Evolutionary conservation across 2,329 filamentous ascomycete species (phyloP).

Genomic region (Chaetomiaceae sp.): DNA sequence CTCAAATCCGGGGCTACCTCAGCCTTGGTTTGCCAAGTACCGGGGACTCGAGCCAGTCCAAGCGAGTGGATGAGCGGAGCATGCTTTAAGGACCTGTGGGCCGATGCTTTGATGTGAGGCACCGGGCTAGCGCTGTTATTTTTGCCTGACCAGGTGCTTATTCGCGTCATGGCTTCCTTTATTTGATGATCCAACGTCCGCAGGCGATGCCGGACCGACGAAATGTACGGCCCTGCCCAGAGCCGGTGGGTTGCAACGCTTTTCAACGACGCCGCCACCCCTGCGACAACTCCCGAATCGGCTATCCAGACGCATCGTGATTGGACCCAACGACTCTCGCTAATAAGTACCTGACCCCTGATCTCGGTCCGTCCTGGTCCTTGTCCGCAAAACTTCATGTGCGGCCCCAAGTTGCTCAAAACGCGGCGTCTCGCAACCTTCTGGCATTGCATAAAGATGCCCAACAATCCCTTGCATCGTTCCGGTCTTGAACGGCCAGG

Average conservation of each 20-base stretch:
- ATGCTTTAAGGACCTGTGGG: too few species aligned
- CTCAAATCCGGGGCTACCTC: not conserved
- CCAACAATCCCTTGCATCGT: not conserved
- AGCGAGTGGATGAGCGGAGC: too few species aligned
- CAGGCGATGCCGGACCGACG: not conserved
- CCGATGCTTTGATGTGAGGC: too few species aligned
- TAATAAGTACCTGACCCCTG: not conserved
- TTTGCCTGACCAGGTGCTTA: too few species aligned
- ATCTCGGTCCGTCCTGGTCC: not conserved
- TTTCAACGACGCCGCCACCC: not conserved
- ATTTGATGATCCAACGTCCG: not conserved
- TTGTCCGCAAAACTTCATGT: not conserved
- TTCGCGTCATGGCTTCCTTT: not conserved
- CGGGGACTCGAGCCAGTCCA: not conserved
- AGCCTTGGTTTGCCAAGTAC: not conserved
- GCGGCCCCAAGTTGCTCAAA: not conserved
- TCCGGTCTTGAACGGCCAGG: not conserved
- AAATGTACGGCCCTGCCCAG: not conserved
- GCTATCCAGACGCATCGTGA: not conserved
- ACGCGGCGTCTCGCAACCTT: too few species aligned
- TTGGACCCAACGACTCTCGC: not conserved
- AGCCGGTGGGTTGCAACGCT: too few species aligned
- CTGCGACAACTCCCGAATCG: not conserved
- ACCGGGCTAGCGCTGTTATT: too few species aligned
- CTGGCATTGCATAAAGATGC: too few species aligned